Evolutionary conservation across 768 basidiomycete species (phyloP), one percentile per base, ranked within the genome.

Genomic region (Boletus rubescentipes): DNA sequence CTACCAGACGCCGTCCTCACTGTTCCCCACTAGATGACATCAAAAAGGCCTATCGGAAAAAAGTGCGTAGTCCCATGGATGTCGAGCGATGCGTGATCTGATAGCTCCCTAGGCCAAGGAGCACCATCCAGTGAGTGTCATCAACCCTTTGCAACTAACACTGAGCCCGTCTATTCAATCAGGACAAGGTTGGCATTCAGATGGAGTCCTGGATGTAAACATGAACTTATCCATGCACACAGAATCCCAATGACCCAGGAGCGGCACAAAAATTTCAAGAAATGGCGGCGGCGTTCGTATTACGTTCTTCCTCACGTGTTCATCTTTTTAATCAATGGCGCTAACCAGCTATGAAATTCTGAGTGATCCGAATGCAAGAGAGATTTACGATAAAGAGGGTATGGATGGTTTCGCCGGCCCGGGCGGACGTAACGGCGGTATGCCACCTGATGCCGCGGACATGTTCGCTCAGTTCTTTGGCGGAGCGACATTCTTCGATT

Each of bases 1-100:
- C n/a, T 9, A 47, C 40, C n/a, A 47, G 8, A 30, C 14, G 11
- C 45, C 42, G 8, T 40, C 31, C 61, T 65, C 44, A 63, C 40
- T 30, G 42, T 39, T 41, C 49, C 55, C 51, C 16, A 45, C 35
- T 59, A 88, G 91, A 78, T 60, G 92, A 98, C 58, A 92, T 98
- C 63, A 95, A 94, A 73, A 91, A 90, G 67, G 94, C 94, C 15
- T 98, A 98, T 68, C 87, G 89, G 68, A 89, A 83, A 75, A 95
- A 94, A 85, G 93, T 91, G 74, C 61, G 63, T 68, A 32, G 31
- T 51, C 34, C 34, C 43, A 51, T 58, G 48, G 37, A 47, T 55
- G 16, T 42, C 9, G 23, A 23, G 29, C 18, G 32, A 26, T 38
- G 11, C 10, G 20, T 60, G 39, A 59, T 51, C 54, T 69, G 34